phyloP scores from a whole-genome alignment of 106 monocot genomes.

The Phalaenopsis equestris region DNA sequence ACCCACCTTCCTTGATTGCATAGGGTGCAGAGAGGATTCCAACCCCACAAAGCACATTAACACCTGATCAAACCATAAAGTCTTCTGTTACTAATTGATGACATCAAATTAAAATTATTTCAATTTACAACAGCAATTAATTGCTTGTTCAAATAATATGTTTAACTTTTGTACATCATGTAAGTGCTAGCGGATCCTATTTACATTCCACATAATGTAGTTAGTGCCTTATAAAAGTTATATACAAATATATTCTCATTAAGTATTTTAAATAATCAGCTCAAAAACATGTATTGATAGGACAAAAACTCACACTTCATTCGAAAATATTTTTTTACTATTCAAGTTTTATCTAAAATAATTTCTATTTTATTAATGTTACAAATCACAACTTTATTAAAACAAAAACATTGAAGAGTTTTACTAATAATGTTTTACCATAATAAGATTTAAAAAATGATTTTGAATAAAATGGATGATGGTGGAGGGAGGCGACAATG shows the following conservation, averaged over 20 bases:
- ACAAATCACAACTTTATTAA: background rate
- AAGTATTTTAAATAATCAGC: background rate
- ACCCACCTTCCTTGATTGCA: constrained; percentile 74
- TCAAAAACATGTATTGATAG: background rate
- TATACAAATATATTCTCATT: background rate
- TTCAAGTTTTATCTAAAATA: background rate
- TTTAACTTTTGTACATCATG: background rate
- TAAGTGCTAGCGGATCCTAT: background rate
- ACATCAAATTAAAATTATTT: background rate
- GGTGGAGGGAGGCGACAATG: background rate
- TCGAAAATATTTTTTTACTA: background rate
- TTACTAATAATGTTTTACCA: no score
- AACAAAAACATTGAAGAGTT: background rate
- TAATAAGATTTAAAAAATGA: background rate
- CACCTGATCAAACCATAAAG: constrained; percentile 23
- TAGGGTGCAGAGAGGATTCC: constrained; percentile 86
- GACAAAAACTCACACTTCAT: background rate
- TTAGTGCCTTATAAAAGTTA: background rate
- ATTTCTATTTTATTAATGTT: no score
- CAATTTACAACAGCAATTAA: background rate
- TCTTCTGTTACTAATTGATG: background rate
- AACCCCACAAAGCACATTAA: constrained; percentile 86
- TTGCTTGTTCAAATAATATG: background rate
- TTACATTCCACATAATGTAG: background rate
- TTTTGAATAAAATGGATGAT: background rate